phyloP scores from a whole-genome alignment of 805 yeast genomes.

The Candida sonorensis region DNA sequence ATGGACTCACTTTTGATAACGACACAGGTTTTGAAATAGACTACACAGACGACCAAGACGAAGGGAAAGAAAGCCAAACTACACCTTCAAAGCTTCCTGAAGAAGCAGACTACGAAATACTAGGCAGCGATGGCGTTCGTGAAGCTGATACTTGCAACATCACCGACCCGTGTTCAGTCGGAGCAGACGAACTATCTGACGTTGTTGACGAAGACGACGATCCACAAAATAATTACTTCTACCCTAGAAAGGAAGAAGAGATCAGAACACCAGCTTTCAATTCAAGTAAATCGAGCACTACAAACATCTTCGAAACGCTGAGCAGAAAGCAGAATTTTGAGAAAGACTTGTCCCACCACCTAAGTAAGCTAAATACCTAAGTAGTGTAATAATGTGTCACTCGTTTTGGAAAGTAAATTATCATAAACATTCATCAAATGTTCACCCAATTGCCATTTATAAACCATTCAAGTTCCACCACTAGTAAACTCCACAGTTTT shows the following conservation, averaged over 20 bases:
- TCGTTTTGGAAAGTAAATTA: too few species aligned
- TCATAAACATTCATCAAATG: too few species aligned
- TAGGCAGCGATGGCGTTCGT: constrained; percentile 10
- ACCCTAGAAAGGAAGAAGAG: constrained; percentile 38
- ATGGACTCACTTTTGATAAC: too few species aligned
- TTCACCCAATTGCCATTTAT: too few species aligned
- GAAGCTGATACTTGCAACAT: constrained; percentile 29
- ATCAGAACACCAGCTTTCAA: constrained; percentile 12
- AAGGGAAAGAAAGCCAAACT: constrained; percentile 1
- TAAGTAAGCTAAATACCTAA: constrained; percentile 2
- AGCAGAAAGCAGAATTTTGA: constrained; percentile 4
- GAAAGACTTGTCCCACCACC: constrained; percentile 5
- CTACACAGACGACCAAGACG: neutral
- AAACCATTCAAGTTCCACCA: too few species aligned
- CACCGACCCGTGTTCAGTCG: constrained; percentile 11
- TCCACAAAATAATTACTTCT: constrained; percentile 44
- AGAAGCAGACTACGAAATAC: neutral
- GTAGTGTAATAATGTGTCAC: neutral
- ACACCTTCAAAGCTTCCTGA: too few species aligned
- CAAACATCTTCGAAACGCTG: constrained; percentile 4
- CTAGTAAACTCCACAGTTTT: too few species aligned
- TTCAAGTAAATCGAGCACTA: constrained; percentile 4
- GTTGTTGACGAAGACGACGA: constrained; percentile 45
- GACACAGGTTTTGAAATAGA: too few species aligned
- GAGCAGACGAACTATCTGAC: neutral